A percentile compares a stretch with the other conserved stretches of the same genome.
Conservation (phyloP, 2,329 filamentous ascomycete genomes). For the Herpotrichia juniperi region DNA sequence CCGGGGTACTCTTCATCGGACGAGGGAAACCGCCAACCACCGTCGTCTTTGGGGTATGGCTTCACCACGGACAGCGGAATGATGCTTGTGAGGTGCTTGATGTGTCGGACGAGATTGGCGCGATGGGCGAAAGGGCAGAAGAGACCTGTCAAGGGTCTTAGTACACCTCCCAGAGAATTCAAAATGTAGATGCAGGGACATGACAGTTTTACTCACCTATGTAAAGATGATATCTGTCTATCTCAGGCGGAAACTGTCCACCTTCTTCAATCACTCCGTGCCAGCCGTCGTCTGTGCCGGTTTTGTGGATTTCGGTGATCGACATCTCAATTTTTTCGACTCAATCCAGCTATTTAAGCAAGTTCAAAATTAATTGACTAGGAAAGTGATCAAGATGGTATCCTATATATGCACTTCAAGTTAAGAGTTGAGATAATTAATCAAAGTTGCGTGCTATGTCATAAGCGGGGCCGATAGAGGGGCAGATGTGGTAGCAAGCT, state of each 20-base stretch:
- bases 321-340: conserved; percentile 4
- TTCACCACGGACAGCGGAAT: conserved; percentile 65
- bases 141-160: conserved; percentile 50
- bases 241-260: conserved; percentile 57
- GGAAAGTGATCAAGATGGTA: too few relatives aligned
- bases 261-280: conserved; percentile 57
- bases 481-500: too few relatives aligned
- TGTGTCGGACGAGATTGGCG: conserved; percentile 61
- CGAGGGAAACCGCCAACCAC: conserved; percentile 66
- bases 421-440: too few relatives aligned
- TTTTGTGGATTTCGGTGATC: conserved; percentile 39
- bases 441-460: background rate
- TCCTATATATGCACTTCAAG: too few relatives aligned
- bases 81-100: conserved; percentile 62
- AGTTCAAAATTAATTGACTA: too few relatives aligned
- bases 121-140: conserved; percentile 72
- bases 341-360: too few relatives aligned
- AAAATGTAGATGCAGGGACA: background rate
- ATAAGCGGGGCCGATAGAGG: background rate
- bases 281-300: conserved; percentile 54
- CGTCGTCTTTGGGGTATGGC: conserved; percentile 69
- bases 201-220: conserved; percentile 46
- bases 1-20: conserved; percentile 60
- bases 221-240: conserved; percentile 61
- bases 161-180: background rate